Percentiles rank a stretch among this genome's conserved stretches.
phyloP scores from a whole-genome alignment of 768 basidiomycete genomes.

The Suillus occidentalis region DNA sequence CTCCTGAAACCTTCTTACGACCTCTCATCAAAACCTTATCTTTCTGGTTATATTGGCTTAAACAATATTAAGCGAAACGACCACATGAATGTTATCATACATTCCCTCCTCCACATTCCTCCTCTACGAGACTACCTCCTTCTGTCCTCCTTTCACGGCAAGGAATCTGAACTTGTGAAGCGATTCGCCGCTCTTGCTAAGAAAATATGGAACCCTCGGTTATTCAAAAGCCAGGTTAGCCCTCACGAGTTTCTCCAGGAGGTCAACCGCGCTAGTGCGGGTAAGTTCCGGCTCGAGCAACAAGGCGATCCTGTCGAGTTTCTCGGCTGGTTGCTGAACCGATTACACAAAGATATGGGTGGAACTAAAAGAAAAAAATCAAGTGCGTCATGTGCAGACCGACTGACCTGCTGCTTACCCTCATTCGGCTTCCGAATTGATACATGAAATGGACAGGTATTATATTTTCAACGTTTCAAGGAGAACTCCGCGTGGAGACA shows the following conservation, averaged over 20 bases:
- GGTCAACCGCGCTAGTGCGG: constrained; percentile 83
- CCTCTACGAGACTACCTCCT: constrained; percentile 88
- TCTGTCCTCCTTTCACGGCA: constrained; percentile 69
- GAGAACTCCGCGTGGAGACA: constrained; percentile 88
- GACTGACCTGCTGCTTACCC: background rate
- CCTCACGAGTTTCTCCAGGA: constrained; percentile 99
- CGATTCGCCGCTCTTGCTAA: constrained; percentile 86
- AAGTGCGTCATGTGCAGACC: constrained; percentile 52
- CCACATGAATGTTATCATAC: constrained; percentile 96
- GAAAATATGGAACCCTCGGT: constrained; percentile 93
- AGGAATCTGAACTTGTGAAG: constrained; percentile 83
- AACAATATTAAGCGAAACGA: constrained; percentile 98
- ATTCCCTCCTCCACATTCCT: constrained; percentile 86
- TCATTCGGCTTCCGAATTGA: constrained; percentile 17
- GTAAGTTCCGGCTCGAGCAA: constrained; percentile 89
- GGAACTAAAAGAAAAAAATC: constrained; percentile 92
- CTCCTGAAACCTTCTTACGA: constrained; percentile 82
- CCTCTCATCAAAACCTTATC: constrained; percentile 75
- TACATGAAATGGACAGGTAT: constrained; percentile 54
- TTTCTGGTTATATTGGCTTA: constrained; percentile 92
- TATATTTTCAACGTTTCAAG: constrained; percentile 93
- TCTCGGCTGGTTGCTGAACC: constrained; percentile 92
- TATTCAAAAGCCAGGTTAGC: constrained; percentile 97
- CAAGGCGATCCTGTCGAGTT: constrained; percentile 98
- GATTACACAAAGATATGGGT: constrained; percentile 88